Percentiles rank a stretch among this genome's conserved stretches.
These are phyloP conservation scores for Daedalea quercina DNA, from an alignment of 768 basidiomycete species.

Conservation along the genomic window DNA sequence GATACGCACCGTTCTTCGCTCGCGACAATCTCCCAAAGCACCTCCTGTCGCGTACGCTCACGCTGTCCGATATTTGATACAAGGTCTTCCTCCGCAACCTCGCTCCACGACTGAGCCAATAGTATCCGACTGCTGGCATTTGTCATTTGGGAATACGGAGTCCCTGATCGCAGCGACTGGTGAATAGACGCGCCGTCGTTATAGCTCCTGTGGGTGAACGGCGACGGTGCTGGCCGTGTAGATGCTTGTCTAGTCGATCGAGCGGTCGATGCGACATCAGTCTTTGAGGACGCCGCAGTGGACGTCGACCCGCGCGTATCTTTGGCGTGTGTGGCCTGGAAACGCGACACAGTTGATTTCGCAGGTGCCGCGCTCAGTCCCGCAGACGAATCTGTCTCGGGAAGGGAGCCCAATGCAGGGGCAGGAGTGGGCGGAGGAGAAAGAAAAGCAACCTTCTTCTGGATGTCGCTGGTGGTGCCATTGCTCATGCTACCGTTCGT, in stretches of 20 bases:
- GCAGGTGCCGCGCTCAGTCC: conserved; percentile 26
- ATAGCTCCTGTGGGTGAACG: conserved; percentile 43
- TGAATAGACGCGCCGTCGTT: conserved; percentile 46
- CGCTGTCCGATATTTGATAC: conserved; percentile 89
- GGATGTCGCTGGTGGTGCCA: conserved; percentile 36
- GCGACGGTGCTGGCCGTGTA: conserved; percentile 57
- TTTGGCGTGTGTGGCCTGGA: conserved; percentile 67
- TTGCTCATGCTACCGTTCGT: conserved; percentile 28
- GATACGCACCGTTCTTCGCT: conserved; percentile 82
- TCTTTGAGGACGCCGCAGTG: conserved; percentile 59
- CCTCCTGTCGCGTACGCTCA: conserved; percentile 93
- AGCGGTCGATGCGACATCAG: conserved; percentile 42
- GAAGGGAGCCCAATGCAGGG: conserved; percentile 44
- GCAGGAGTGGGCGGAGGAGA: conserved; percentile 72
- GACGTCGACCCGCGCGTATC: conserved; percentile 64
- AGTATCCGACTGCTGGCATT: conserved; percentile 63
- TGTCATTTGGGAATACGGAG: conserved; percentile 79
- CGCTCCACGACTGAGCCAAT: conserved; percentile 83
- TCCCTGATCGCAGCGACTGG: conserved; percentile 69
- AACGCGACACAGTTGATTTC: conserved; percentile 72
- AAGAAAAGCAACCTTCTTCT: conserved; percentile 86
- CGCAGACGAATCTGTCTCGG: conserved; percentile 35
- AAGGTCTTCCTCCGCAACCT: conserved; percentile 90
- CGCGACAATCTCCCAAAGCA: conserved; percentile 93
- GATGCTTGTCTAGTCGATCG: conserved; percentile 46